Conservation (phyloP, 2,329 filamentous ascomycete genomes). For the Talaromyces sp. region DNA sequence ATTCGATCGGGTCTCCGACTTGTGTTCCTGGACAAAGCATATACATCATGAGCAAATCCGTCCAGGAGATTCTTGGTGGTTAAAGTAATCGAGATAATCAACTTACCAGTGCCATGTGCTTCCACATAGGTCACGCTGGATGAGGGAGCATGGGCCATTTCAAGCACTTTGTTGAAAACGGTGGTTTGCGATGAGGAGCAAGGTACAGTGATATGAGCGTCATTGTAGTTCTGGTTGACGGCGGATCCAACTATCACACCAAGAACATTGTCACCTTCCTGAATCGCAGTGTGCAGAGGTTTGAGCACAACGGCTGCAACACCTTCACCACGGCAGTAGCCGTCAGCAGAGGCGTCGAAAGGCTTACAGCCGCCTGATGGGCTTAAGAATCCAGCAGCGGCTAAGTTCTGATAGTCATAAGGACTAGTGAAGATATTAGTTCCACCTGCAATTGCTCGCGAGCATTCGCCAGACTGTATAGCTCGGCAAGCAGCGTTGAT, state of each 20-base stretch:
- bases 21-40: slow-evolving; percentile 22
- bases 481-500: slow-evolving; percentile 36
- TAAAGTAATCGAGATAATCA: neutral
- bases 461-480: slow-evolving; percentile 31
- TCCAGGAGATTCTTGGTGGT: neutral
- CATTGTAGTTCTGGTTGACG: slow-evolving; percentile 31
- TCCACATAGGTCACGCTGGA: slow-evolving; percentile 29
- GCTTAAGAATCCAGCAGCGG: slow-evolving; percentile 39
- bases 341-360: slow-evolving; percentile 47
- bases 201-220: slow-evolving; percentile 15
- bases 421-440: slow-evolving; percentile 32
- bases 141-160: slow-evolving; percentile 4
- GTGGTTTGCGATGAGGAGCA: slow-evolving; percentile 11
- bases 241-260: slow-evolving; percentile 33
- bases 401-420: slow-evolving; percentile 27
- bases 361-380: slow-evolving; percentile 54
- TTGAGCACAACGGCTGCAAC: slow-evolving; percentile 53
- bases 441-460: slow-evolving; percentile 28
- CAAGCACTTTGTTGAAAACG: slow-evolving; percentile 7
- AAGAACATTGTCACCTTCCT: slow-evolving; percentile 44
- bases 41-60: neutral
- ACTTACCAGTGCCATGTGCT: slow-evolving; percentile 39
- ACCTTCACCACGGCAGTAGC: slow-evolving; percentile 55
- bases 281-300: slow-evolving; percentile 46
- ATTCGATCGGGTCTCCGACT: slow-evolving; percentile 28